Evolutionary conservation across 2,329 filamentous ascomycete genomes (phyloP).

Genomic region (Beauveria sp.): DNA sequence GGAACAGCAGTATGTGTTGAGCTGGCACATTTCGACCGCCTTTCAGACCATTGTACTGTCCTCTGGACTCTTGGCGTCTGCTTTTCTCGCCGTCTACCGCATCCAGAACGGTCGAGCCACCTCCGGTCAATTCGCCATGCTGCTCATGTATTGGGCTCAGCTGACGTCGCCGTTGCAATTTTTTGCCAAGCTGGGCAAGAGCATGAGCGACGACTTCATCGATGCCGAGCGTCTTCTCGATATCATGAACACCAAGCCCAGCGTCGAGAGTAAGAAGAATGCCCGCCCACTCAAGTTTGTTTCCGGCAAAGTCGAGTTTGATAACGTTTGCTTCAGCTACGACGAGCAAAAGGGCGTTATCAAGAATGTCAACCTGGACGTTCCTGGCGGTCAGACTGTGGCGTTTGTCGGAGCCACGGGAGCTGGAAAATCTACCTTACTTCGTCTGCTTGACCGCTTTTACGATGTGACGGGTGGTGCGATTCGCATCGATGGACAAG

Average conservation of each 20-base stretch:
- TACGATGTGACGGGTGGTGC: conserved; percentile 48
- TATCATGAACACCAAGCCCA: conserved; percentile 51
- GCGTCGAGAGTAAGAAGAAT: conserved; percentile 42
- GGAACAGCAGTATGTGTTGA: conserved; percentile 30
- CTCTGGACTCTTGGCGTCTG: conserved; percentile 58
- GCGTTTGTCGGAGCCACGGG: conserved; percentile 55
- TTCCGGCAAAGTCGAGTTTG: conserved; percentile 48
- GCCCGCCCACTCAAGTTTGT: conserved; percentile 42
- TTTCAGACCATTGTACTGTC: conserved; percentile 58
- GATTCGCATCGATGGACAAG: conserved; percentile 49
- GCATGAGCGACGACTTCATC: conserved; percentile 48
- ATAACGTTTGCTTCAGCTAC: conserved; percentile 50
- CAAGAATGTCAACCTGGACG: conserved; percentile 43
- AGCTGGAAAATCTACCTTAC: conserved; percentile 50
- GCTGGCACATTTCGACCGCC: conserved; percentile 44
- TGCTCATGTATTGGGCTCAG: conserved; percentile 68
- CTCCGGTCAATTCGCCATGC: conserved; percentile 61
- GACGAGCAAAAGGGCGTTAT: conserved; percentile 52
- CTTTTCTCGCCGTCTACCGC: conserved; percentile 55
- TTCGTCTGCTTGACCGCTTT: conserved; percentile 52
- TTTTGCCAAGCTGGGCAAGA: conserved; percentile 52
- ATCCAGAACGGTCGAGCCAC: conserved; percentile 54
- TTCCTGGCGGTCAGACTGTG: conserved; percentile 44
- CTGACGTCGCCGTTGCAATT: conserved; percentile 64
- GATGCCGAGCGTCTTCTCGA: conserved; percentile 50